Conservation (phyloP, 371 early-diverging fungal species). For the Lichtheimia ornata region DNA sequence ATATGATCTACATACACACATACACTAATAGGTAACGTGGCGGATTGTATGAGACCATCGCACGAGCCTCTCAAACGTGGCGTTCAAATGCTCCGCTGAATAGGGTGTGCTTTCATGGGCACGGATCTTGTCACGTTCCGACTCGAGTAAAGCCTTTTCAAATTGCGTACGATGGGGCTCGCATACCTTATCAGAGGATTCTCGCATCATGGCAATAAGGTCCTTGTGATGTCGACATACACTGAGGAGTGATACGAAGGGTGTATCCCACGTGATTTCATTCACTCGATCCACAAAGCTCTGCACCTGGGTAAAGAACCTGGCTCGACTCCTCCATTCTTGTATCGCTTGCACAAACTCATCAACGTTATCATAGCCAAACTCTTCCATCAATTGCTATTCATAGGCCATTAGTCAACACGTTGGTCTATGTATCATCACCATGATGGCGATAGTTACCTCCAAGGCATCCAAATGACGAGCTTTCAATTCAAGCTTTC, state of each 20-base stretch:
- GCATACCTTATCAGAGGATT: slow-evolving; percentile 12
- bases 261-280: slow-evolving; percentile 15
- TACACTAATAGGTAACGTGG: slow-evolving; percentile 3
- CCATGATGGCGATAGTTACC: background rate
- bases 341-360: background rate
- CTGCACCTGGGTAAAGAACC: slow-evolving; percentile 11
- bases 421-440: background rate
- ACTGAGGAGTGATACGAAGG: slow-evolving; percentile 8
- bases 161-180: slow-evolving; percentile 11
- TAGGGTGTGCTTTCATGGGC: slow-evolving; percentile 7
- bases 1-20: background rate
- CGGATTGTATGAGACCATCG: slow-evolving; percentile 18
- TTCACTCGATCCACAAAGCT: slow-evolving; percentile 13
- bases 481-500: background rate
- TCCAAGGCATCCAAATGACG: background rate
- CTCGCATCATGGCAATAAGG: background rate
- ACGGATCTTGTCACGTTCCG: slow-evolving; percentile 10
- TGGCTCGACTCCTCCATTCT: slow-evolving; percentile 13
- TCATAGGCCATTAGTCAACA: too few species aligned
- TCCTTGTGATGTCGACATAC: slow-evolving; percentile 13
- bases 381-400: background rate
- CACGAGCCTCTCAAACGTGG: slow-evolving; percentile 16
- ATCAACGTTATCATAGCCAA: slow-evolving; percentile 1
- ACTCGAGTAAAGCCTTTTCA: slow-evolving; percentile 15
- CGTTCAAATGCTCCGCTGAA: slow-evolving; percentile 20